These are phyloP conservation scores for Vitellaria paradoxa DNA, from an alignment of 179 eudicot species.

Conservation along the genomic window DNA sequence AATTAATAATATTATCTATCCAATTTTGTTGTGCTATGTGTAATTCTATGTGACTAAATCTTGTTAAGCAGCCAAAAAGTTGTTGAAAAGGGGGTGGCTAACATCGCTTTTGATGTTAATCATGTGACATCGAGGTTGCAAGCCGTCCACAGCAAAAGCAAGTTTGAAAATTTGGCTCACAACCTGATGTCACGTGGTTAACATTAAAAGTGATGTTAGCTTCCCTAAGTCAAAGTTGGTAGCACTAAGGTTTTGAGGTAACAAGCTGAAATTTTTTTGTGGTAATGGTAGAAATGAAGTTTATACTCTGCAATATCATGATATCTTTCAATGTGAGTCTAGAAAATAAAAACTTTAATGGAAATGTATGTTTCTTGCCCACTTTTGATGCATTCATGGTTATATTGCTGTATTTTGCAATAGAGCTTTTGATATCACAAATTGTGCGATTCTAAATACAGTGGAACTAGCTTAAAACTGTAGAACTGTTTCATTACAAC, in stretches of 20 bases:
- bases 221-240: not conserved
- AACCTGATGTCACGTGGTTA: no score
- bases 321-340: not conserved
- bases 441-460: not conserved
- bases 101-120: no score
- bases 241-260: not conserved
- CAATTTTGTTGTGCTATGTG: not conserved
- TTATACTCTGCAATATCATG: not conserved
- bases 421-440: not conserved
- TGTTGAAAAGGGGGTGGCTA: no score
- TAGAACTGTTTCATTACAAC: not conserved
- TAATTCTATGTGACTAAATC: not conserved
- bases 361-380: not conserved
- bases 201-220: no score
- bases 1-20: not conserved
- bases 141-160: no score
- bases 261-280: not conserved
- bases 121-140: no score
- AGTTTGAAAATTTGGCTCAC: no score
- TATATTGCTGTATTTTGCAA: not conserved
- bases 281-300: not conserved
- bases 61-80: not conserved
- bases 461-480: not conserved
- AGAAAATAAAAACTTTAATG: not conserved
- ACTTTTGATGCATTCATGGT: not conserved